These are phyloP conservation scores for Colletotrichum eremochloae DNA, from an alignment of 2,329 filamentous ascomycete genomes.

Conservation along the genomic window DNA sequence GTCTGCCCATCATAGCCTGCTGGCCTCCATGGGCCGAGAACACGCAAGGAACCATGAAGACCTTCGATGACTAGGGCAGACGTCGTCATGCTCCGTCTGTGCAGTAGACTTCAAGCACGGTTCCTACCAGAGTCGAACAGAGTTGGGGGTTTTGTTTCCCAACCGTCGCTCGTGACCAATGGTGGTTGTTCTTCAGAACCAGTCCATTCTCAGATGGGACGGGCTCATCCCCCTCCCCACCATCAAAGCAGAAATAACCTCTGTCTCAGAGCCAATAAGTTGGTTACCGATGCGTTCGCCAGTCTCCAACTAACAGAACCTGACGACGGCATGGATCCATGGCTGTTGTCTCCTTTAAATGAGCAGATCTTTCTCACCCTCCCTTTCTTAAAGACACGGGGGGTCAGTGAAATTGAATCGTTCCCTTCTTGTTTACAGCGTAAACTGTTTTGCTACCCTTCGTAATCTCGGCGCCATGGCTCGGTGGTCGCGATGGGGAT, in stretches of 20 bases:
- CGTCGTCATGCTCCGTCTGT: not conserved
- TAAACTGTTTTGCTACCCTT: too few relatives aligned
- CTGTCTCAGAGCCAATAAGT: constrained; percentile 27
- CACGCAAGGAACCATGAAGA: not conserved
- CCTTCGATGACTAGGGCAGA: not conserved
- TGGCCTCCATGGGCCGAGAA: not conserved
- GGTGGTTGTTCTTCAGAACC: not conserved
- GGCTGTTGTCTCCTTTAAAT: constrained; percentile 26
- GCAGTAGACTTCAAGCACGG: not conserved
- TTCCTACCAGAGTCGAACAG: not conserved
- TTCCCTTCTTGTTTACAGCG: not conserved
- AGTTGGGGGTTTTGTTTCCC: not conserved
- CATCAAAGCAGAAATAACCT: constrained; percentile 40
- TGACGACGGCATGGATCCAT: constrained; percentile 12
- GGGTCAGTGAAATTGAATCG: not conserved
- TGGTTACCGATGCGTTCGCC: not conserved
- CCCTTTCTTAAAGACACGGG: too few relatives aligned
- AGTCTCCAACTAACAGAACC: constrained; percentile 4
- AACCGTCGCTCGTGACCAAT: constrained; percentile 5
- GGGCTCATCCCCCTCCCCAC: not conserved
- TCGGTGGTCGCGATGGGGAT: constrained; percentile 10
- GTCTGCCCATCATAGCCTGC: not conserved
- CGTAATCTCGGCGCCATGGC: constrained; percentile 17
- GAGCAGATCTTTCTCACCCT: not conserved
- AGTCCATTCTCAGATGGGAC: not conserved